Percentiles rank a stretch among this genome's conserved stretches.
Conservation (phyloP, 441 rosid genomes). For the Eutrema salsugineum region DNA sequence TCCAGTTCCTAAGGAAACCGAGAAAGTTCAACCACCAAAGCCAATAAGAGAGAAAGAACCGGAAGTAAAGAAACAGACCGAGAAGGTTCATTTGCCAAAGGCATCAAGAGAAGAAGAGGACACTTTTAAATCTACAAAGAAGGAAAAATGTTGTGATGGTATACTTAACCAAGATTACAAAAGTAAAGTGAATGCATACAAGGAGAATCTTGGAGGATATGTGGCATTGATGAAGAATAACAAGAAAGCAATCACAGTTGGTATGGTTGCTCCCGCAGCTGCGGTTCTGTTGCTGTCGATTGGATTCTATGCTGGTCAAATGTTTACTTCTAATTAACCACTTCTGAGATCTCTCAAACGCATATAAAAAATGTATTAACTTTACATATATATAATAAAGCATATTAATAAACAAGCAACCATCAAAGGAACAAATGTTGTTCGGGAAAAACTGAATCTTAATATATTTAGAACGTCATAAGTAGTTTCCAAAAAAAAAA, state of each 20-base stretch:
- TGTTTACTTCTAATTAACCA: conserved; percentile 4
- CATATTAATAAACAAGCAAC: neutral
- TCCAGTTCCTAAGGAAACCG: conserved; percentile 6
- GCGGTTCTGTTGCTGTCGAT: conserved; percentile 26
- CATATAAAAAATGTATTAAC: neutral
- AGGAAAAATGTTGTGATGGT: neutral
- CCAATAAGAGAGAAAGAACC: conserved; percentile 2
- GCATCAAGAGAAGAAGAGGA: conserved; percentile 14
- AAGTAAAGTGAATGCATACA: conserved; percentile 17
- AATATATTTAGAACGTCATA: neutral
- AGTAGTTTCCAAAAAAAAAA: neutral
- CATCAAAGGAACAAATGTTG: neutral
- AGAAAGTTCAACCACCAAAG: neutral
- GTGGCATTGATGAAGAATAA: conserved; percentile 24
- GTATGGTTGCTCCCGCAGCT: conserved; percentile 17
- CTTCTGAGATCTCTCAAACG: neutral
- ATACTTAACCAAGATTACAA: conserved; percentile 13
- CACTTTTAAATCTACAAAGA: neutral
- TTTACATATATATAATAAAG: neutral
- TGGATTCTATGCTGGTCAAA: conserved; percentile 27
- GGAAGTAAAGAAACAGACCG: neutral
- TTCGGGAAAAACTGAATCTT: neutral
- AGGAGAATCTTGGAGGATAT: conserved; percentile 31
- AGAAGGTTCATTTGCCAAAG: conserved; percentile 4
- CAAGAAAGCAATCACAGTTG: conserved; percentile 6